Conservation (phyloP, 2,329 filamentous ascomycete genomes). For the Nemania abortiva region DNA sequence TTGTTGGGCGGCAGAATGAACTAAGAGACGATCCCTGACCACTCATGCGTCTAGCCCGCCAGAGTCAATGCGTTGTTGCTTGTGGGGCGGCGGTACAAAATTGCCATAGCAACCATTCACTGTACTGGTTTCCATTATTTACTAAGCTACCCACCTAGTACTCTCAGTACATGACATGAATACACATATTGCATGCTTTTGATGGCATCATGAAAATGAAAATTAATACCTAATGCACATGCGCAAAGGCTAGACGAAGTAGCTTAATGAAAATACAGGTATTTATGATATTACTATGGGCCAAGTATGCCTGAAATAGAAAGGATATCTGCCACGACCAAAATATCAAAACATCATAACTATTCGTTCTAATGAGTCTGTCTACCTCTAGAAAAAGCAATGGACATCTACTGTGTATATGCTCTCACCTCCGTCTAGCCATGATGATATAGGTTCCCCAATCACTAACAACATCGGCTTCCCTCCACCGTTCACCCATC, state of each 20-base stretch:
- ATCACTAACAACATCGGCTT: slow-evolving; percentile 67
- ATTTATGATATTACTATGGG: too few relatives aligned
- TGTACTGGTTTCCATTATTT: not conserved
- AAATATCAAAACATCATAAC: too few relatives aligned
- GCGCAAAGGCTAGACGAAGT: too few relatives aligned
- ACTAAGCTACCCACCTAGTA: not conserved
- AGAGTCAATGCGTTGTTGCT: slow-evolving; percentile 28
- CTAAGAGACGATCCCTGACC: slow-evolving; percentile 40
- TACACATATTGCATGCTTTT: too few relatives aligned
- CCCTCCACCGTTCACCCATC: slow-evolving; percentile 62
- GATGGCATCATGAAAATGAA: too few relatives aligned
- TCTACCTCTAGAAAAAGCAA: too few relatives aligned
- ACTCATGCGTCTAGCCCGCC: slow-evolving; percentile 36
- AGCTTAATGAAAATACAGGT: too few relatives aligned
- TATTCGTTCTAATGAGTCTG: too few relatives aligned
- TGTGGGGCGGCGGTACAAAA: slow-evolving; percentile 41
- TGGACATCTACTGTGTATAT: not conserved
- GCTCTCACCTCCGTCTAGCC: slow-evolving; percentile 58
- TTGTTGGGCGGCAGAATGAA: slow-evolving; percentile 39
- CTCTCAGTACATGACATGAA: not conserved
- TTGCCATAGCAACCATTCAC: slow-evolving; percentile 49
- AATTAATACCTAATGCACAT: too few relatives aligned
- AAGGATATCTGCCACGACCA: too few relatives aligned
- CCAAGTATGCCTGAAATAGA: too few relatives aligned
- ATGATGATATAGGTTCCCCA: slow-evolving; percentile 72